A percentile compares a stretch with the other conserved stretches of the same genome.
Evolutionary conservation across 257 asterid species (phyloP).

Genomic region (Solanum phureja): DNA sequence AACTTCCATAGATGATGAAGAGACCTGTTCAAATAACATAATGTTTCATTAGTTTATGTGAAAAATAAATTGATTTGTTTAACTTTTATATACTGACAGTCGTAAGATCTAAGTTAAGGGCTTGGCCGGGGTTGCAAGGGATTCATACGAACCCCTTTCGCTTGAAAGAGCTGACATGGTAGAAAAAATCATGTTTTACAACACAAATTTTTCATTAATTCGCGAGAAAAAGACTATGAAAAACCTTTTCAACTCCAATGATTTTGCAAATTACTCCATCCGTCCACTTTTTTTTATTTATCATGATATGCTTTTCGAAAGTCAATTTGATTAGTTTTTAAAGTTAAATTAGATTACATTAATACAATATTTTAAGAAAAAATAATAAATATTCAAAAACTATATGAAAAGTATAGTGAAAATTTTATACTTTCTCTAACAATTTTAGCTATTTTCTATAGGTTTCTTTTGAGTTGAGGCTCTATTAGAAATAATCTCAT

Average conservation of each 20-base stretch:
- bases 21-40: slow-evolving; percentile 24
- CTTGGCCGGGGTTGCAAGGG: neutral
- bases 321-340: rapidly evolving
- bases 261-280: too few relatives aligned
- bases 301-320: rapidly evolving
- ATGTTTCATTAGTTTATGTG: neutral
- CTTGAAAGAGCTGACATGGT: neutral
- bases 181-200: too few relatives aligned
- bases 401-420: too few relatives aligned
- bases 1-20: slow-evolving; percentile 62
- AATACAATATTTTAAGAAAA: too few relatives aligned
- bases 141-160: neutral
- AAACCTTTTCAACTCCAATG: too few relatives aligned
- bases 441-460: neutral
- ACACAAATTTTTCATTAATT: too few relatives aligned
- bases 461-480: too few relatives aligned
- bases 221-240: too few relatives aligned
- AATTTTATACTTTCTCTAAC: neutral
- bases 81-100: neutral
- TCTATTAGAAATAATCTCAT: too few relatives aligned
- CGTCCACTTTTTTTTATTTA: too few relatives aligned
- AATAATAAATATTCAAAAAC: too few relatives aligned
- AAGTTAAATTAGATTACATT: too few relatives aligned
- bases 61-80: neutral
- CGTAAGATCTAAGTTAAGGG: neutral